Conservation (phyloP, 2,329 filamentous ascomycete genomes). For the Akanthomyces uredinophilus region DNA sequence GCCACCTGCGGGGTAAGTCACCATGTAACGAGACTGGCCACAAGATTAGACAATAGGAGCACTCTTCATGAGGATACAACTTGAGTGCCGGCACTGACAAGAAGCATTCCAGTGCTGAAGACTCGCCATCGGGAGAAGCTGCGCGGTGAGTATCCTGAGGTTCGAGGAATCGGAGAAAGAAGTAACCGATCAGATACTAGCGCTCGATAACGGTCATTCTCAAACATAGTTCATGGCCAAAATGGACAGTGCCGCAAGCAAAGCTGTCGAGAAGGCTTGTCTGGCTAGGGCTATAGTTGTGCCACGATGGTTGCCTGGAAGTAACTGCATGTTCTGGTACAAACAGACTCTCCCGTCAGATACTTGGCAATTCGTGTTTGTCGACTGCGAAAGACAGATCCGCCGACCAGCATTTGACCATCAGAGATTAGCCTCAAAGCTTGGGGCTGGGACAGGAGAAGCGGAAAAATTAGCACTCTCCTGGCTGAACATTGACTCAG, state of each 20-base stretch:
- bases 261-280: not conserved
- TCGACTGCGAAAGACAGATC: slow-evolving; percentile 16
- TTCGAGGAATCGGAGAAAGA: no score
- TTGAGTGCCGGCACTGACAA: no score
- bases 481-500: slow-evolving; percentile 19
- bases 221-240: no score
- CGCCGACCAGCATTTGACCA: slow-evolving; percentile 22
- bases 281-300: not conserved
- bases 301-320: slow-evolving; percentile 21
- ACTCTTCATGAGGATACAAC: no score
- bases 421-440: slow-evolving; percentile 16
- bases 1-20: no score
- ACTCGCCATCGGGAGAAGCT: no score
- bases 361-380: slow-evolving; percentile 20
- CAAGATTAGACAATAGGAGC: no score
- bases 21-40: no score
- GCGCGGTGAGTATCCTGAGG: no score
- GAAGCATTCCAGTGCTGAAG: no score
- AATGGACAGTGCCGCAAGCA: not conserved
- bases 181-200: no score
- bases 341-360: slow-evolving; percentile 11
- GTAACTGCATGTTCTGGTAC: slow-evolving; percentile 24
- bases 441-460: slow-evolving; percentile 11
- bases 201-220: no score
- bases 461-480: slow-evolving; percentile 18